A percentile compares a stretch with the other conserved stretches of the same genome.
Conservation (phyloP, 139 green algal genomes). For the Volvox africanus region DNA sequence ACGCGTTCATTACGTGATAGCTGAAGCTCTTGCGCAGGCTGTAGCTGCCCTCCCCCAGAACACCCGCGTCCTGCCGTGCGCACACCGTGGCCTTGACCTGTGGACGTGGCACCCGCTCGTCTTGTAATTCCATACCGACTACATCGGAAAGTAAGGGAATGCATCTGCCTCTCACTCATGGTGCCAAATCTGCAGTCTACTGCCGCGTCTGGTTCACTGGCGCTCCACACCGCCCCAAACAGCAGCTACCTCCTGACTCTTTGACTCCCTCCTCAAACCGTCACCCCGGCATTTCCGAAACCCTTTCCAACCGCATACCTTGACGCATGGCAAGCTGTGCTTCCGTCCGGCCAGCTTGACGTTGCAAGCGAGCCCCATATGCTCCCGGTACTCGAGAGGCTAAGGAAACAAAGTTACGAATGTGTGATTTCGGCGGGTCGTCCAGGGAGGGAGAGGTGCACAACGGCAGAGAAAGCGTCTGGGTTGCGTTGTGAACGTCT, state of each 20-base stretch:
- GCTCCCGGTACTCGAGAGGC: slow-evolving; percentile 44
- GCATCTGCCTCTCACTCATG: no score
- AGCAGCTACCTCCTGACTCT: no score
- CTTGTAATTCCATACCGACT: no score
- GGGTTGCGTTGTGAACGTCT: no score
- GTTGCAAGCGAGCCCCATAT: slow-evolving; percentile 47
- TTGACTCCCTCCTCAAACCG: no score
- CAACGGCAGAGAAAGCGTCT: neutral
- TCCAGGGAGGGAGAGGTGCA: neutral
- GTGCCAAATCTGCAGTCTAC: no score
- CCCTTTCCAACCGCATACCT: neutral
- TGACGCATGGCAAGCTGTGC: slow-evolving; percentile 40
- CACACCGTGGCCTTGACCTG: slow-evolving; percentile 51
- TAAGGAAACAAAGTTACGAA: neutral
- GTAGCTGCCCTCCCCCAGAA: slow-evolving; percentile 40
- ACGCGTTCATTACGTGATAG: slow-evolving; percentile 43
- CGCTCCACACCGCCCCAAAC: no score
- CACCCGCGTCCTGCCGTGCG: slow-evolving; percentile 36
- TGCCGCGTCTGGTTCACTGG: no score
- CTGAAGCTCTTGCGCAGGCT: slow-evolving; percentile 46
- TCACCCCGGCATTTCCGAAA: neutral
- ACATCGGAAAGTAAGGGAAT: no score
- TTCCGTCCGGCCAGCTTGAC: slow-evolving; percentile 38
- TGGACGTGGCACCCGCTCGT: no score
- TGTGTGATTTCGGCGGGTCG: neutral